Evolutionary conservation across 495 filamentous ascomycete genomes (phyloP).

Genomic region (Xanthoparmelia taractica): DNA sequence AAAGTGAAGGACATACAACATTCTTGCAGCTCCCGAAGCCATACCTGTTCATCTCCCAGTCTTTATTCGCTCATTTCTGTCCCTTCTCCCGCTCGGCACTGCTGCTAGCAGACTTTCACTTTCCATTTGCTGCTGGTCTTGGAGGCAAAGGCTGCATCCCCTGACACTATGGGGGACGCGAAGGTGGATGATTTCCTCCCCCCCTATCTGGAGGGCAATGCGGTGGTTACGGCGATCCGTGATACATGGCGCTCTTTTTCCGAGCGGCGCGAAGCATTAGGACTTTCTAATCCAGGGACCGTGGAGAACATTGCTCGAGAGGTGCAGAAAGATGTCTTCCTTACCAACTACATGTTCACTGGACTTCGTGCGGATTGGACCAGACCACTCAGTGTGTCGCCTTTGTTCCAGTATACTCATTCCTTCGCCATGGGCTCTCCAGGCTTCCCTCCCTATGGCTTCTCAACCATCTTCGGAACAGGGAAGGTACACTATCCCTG

Average conservation of each 20-base stretch:
- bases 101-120: constrained; percentile 36
- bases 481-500: constrained; percentile 40
- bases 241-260: constrained; percentile 78
- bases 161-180: constrained; percentile 29
- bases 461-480: constrained; percentile 86
- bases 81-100: background rate
- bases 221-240: constrained; percentile 56
- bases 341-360: constrained; percentile 90
- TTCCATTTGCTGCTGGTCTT: background rate
- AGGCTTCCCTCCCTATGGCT: constrained; percentile 83
- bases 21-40: background rate
- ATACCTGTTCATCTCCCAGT: background rate
- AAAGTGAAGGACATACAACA: too few species aligned
- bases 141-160: constrained; percentile 5
- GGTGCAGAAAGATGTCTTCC: constrained; percentile 88
- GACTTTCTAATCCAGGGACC: constrained; percentile 82
- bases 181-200: constrained; percentile 45
- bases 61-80: background rate
- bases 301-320: constrained; percentile 87
- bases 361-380: constrained; percentile 92
- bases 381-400: constrained; percentile 86
- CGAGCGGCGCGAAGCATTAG: constrained; percentile 76
- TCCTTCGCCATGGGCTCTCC: constrained; percentile 87
- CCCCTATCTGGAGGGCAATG: constrained; percentile 63
- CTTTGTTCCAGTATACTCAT: constrained; percentile 95